Evolutionary conservation across 2,329 filamentous ascomycete genomes (phyloP).

Genomic region (Zelopaecilomyces penicillatus): DNA sequence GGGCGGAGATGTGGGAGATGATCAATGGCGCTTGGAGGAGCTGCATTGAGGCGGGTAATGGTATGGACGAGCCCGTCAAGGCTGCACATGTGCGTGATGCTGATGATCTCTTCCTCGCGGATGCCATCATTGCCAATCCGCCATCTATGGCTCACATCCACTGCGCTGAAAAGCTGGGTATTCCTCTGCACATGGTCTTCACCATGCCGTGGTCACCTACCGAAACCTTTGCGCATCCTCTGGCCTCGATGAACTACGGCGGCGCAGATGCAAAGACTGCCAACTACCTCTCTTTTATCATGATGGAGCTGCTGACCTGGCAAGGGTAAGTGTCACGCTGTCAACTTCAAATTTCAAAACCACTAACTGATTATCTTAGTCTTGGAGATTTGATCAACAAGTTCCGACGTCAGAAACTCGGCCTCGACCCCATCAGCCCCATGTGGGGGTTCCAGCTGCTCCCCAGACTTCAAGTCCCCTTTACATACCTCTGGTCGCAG

Average conservation of each 20-base stretch:
- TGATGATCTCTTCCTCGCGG: slow-evolving; percentile 39
- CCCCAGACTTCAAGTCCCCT: slow-evolving; percentile 52
- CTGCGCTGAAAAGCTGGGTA: slow-evolving; percentile 39
- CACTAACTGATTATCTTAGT: slow-evolving; percentile 55
- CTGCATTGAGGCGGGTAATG: slow-evolving; percentile 29
- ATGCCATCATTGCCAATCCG: slow-evolving; percentile 47
- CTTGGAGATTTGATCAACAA: slow-evolving; percentile 65
- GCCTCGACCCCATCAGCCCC: slow-evolving; percentile 55
- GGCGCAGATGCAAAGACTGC: slow-evolving; percentile 52
- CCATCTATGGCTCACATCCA: slow-evolving; percentile 44
- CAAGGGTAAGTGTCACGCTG: slow-evolving; percentile 1
- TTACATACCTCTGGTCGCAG: slow-evolving; percentile 65
- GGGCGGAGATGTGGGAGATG: slow-evolving; percentile 29
- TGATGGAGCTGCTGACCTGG: slow-evolving; percentile 9
- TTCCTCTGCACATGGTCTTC: slow-evolving; percentile 44
- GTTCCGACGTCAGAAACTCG: slow-evolving; percentile 53
- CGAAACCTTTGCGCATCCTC: slow-evolving; percentile 59
- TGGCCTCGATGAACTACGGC: slow-evolving; percentile 50
- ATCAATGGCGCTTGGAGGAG: slow-evolving; percentile 28
- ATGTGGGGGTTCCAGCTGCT: slow-evolving; percentile 60
- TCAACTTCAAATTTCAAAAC: slow-evolving; percentile 26
- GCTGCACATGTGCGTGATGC: slow-evolving; percentile 18
- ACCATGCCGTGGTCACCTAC: slow-evolving; percentile 27
- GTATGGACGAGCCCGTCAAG: slow-evolving; percentile 18
- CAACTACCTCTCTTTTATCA: slow-evolving; percentile 55